These are phyloP conservation scores for Alisma plantagoaquatica DNA, from an alignment of 106 monocot species.

Conservation along the genomic window DNA sequence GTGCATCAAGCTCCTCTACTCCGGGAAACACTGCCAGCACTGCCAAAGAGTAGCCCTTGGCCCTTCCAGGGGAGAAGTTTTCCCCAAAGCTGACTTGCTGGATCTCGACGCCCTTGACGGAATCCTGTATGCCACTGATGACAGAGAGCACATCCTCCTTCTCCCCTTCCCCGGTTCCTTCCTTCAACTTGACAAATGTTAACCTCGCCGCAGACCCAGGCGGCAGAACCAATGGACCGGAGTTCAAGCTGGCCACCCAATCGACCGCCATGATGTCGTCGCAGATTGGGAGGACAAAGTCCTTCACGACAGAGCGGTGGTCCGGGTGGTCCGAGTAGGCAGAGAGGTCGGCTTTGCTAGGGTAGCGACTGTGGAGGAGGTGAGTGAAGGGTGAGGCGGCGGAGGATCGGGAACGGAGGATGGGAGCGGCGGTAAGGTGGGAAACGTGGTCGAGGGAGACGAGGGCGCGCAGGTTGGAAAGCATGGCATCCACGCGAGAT, in stretches of 20 bases:
- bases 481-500: slow-evolving; percentile 42
- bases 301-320: slow-evolving; percentile 53
- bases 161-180: slow-evolving; percentile 18
- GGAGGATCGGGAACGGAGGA: slow-evolving; percentile 60
- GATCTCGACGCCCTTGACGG: background rate
- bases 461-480: slow-evolving; percentile 56
- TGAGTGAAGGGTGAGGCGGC: slow-evolving; percentile 54
- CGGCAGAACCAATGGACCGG: background rate
- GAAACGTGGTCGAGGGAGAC: slow-evolving; percentile 41
- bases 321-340: slow-evolving; percentile 53
- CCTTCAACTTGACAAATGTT: slow-evolving; percentile 58
- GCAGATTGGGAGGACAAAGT: slow-evolving; percentile 46
- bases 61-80: slow-evolving; percentile 87
- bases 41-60: slow-evolving; percentile 70
- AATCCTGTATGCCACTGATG: slow-evolving; percentile 13
- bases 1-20: slow-evolving; percentile 39
- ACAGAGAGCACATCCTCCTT: slow-evolving; percentile 8
- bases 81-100: slow-evolving; percentile 54
- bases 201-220: slow-evolving; percentile 41
- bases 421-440: slow-evolving; percentile 52
- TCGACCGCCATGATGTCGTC: slow-evolving; percentile 79
- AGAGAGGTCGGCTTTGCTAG: slow-evolving; percentile 53
- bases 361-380: slow-evolving; percentile 79
- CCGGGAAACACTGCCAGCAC: slow-evolving; percentile 43
- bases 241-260: slow-evolving; percentile 34